Evolutionary conservation across 345 rosid species (phyloP), one percentile per base, ranked within the genome.

Genomic region (Dipteronia sinensis): DNA sequence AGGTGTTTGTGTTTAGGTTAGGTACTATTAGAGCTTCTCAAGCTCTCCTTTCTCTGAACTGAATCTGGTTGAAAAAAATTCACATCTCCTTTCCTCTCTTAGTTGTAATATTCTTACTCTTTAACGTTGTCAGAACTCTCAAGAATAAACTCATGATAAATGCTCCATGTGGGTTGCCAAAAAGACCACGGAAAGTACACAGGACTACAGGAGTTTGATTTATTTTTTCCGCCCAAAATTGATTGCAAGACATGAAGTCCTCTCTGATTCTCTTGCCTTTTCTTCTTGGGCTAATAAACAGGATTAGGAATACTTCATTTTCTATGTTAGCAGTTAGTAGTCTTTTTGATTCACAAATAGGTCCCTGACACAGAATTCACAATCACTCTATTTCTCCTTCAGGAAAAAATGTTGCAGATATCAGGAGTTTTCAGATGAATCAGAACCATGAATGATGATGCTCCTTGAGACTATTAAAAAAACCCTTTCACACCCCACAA

Each of bases 171-270:
- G 31, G 66, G 51, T 55, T 72, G 65, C 78, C 47, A 1, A 69
- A 68, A 25, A 23, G 66, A 8, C 55, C 55, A 59, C 53, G 76
- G 2, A 67, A 13, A 53, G 62, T 25, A 27, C 17, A 42, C 66
- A 25, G 47, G 38, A 34, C 38, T 34, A 34, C 38, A 38, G 15
- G 53, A 47, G 38, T 74, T 6, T 17, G 46, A 59, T 38, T 44
- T 64, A 4, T 34, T 34, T 31, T 34, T 51, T 74, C 72, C 72
- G 22, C 76, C 74, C 27, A 46, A 61, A 56, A 34, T 66, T 27
- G 11, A 34, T 59, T 49, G 67, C 25, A n/a, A 73, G 75, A 79
- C 67, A 79, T 76, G 22, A 16, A 22, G 12, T 78, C 40, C 29
- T 16, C 51, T 56, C 23, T 3, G 38, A 63, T 27, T 20, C 2